phyloP scores from a whole-genome alignment of 2,329 filamentous ascomycete species.

The Sclerotinia trifoliorum region DNA sequence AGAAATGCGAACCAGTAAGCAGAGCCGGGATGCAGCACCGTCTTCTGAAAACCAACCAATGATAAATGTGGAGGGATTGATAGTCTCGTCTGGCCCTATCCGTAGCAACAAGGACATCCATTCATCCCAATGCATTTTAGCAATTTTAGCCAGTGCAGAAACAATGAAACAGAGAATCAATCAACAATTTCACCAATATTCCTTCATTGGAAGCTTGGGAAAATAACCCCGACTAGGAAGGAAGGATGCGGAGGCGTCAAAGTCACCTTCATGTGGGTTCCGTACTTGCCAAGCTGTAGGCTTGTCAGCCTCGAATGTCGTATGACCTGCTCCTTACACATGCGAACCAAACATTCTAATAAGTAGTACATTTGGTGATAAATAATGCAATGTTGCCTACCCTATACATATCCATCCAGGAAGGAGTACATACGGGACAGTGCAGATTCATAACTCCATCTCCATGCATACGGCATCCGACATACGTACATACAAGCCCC shows the following conservation, averaged over 20 bases:
- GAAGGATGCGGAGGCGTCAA: constrained; percentile 14
- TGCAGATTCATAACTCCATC: background rate
- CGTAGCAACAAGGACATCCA: background rate
- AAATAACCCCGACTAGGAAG: background rate
- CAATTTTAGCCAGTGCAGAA: constrained; percentile 10
- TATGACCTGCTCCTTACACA: constrained; percentile 13
- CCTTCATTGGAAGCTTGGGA: background rate
- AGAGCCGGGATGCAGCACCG: background rate
- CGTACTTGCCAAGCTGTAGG: constrained; percentile 1
- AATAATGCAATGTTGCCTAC: background rate
- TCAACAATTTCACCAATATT: no score
- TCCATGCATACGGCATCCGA: background rate
- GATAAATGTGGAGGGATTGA: background rate
- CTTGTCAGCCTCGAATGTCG: constrained; percentile 19
- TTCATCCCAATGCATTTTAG: background rate
- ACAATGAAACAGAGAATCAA: background rate
- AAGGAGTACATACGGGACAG: background rate
- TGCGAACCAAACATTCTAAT: background rate
- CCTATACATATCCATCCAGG: background rate
- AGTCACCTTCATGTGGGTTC: constrained; percentile 6
- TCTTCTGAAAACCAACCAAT: background rate
- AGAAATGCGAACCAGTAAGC: constrained; percentile 11
- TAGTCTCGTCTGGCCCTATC: constrained; percentile 12
- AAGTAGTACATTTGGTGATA: background rate
- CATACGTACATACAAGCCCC: background rate